A percentile compares a stretch with the other conserved stretches of the same genome.
Conservation (phyloP, 1,284 basidiomycete genomes). For the Cerioporus squamosus region DNA sequence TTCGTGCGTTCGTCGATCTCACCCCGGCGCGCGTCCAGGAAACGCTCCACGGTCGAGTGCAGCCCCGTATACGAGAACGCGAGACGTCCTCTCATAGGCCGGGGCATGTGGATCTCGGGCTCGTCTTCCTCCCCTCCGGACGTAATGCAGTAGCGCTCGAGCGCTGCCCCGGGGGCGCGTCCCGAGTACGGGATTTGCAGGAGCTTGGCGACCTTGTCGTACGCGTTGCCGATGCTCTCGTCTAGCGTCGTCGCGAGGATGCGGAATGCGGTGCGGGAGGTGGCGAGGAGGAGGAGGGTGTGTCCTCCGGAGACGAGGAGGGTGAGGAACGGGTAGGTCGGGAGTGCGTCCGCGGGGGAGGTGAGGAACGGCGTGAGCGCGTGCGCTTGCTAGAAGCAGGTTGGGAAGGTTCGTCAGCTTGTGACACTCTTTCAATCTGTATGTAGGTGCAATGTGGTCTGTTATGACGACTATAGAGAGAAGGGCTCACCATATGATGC, state of each 20-base stretch:
- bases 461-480: not conserved
- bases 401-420: no score
- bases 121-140: conserved; percentile 29
- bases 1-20: conserved; percentile 38
- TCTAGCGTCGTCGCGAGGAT: conserved; percentile 81
- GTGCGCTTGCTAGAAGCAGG: conserved; percentile 99
- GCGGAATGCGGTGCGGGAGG: conserved; percentile 59
- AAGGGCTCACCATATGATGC: conserved; percentile 85
- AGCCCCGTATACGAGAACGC: conserved; percentile 81
- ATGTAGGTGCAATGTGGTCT: no score
- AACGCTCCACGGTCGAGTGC: conserved; percentile 66
- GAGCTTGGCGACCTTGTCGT: conserved; percentile 80
- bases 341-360: conserved; percentile 48
- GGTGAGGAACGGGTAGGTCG: conserved; percentile 85
- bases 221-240: conserved; percentile 76
- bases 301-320: conserved; percentile 92
- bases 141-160: conserved; percentile 74
- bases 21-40: conserved; percentile 45
- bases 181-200: conserved; percentile 67
- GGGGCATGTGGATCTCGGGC: conserved; percentile 38
- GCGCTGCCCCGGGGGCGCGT: conserved; percentile 72
- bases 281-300: conserved; percentile 82
- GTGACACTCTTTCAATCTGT: no score
- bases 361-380: conserved; percentile 87
- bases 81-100: conserved; percentile 59